phyloP scores from a whole-genome alignment of 2,329 filamentous ascomycete species.

The Cadophora sp. region DNA sequence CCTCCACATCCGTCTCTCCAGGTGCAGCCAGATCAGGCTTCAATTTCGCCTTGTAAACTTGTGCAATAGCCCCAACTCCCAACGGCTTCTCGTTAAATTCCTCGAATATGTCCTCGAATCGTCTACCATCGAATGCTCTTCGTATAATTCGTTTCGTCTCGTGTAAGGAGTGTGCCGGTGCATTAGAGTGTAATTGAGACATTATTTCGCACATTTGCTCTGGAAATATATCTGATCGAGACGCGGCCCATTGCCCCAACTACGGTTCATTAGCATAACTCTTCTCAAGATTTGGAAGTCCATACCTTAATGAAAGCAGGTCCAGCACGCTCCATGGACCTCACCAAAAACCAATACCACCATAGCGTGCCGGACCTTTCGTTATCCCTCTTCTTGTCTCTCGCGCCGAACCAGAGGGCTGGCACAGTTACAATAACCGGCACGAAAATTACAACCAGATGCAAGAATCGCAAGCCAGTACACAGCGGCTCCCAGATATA shows the following conservation, averaged over 20 bases:
- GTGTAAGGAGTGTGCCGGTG: conserved; percentile 85
- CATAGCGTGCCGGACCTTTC: conserved; percentile 84
- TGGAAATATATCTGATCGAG: conserved; percentile 94
- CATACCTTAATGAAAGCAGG: conserved; percentile 95
- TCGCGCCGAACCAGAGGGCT: conserved; percentile 76
- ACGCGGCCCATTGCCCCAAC: conserved; percentile 98
- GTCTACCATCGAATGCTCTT: conserved; percentile 79
- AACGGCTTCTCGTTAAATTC: conserved; percentile 91
- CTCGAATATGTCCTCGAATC: conserved; percentile 92
- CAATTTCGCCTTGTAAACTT: conserved; percentile 95
- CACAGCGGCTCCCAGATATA: conserved; percentile 86
- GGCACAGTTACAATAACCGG: conserved; percentile 86
- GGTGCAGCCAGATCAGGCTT: conserved; percentile 77
- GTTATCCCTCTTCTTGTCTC: conserved; percentile 68
- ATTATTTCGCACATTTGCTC: conserved; percentile 90
- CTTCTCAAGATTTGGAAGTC: not conserved
- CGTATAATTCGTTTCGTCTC: conserved; percentile 81
- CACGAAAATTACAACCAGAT: conserved; percentile 87
- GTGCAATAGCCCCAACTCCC: conserved; percentile 94
- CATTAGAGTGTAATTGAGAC: conserved; percentile 94
- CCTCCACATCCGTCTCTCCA: conserved; percentile 61
- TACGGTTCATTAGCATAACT: conserved; percentile 47
- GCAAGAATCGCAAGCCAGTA: conserved; percentile 86
- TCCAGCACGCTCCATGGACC: conserved; percentile 88
- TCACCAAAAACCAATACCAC: conserved; percentile 93